Percentiles rank a stretch among this genome's conserved stretches.
Conservation (phyloP, 2,329 filamentous ascomycete genomes). For the Tolypocladium pustulatum region DNA sequence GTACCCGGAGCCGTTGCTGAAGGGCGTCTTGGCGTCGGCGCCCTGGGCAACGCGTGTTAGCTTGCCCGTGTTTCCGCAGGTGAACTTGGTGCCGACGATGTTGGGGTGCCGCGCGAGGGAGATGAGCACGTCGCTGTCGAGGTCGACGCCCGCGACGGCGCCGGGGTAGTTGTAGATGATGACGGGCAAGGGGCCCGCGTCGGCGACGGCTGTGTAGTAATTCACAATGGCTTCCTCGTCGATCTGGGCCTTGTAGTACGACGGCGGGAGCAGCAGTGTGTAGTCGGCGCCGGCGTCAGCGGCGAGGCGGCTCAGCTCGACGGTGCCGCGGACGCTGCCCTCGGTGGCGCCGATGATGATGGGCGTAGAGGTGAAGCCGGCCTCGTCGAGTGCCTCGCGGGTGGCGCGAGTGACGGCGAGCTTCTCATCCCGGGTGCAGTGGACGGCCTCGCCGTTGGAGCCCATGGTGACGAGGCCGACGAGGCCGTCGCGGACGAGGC, state of each 20-base stretch:
- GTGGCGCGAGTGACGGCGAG: constrained; percentile 64
- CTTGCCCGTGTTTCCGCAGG: constrained; percentile 83
- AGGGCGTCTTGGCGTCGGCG: constrained; percentile 59
- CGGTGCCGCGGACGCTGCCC: constrained; percentile 70
- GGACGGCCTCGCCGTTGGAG: constrained; percentile 82
- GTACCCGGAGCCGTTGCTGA: constrained; percentile 51
- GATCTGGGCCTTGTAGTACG: constrained; percentile 71
- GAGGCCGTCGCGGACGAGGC: constrained; percentile 66
- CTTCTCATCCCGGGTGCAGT: constrained; percentile 72
- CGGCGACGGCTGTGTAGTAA: constrained; percentile 67
- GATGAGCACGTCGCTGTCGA: constrained; percentile 82
- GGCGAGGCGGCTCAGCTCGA: constrained; percentile 60
- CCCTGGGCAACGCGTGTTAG: constrained; percentile 70
- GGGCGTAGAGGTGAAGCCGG: constrained; percentile 65
- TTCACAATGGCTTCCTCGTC: constrained; percentile 63
- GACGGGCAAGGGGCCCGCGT: constrained; percentile 64
- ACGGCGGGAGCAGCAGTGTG: constrained; percentile 67
- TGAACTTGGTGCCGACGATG: constrained; percentile 85
- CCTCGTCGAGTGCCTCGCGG: constrained; percentile 70
- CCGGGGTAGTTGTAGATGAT: constrained; percentile 89
- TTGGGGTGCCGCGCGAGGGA: constrained; percentile 70
- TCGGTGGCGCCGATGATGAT: constrained; percentile 77
- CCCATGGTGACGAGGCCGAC: constrained; percentile 80
- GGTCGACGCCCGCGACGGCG: constrained; percentile 75
- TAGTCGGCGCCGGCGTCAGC: constrained; percentile 66